Percentiles rank a stretch among this genome's conserved stretches.
Conservation (phyloP, 2,329 filamentous ascomycete genomes). For the Fusarium pseudoanthophilum region DNA sequence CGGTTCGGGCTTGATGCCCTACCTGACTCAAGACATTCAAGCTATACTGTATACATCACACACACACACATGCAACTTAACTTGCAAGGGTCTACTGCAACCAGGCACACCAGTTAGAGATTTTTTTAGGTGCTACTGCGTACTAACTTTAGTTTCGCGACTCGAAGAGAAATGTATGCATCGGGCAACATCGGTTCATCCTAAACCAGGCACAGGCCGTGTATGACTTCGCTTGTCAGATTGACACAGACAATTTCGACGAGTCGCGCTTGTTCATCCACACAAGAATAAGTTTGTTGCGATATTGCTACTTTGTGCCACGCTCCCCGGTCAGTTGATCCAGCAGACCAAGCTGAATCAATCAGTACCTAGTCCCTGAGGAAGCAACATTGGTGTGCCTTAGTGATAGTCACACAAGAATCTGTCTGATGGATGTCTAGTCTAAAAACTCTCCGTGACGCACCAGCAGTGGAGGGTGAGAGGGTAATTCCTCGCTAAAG, state of each 20-base stretch:
- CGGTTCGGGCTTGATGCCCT: slow-evolving; percentile 24
- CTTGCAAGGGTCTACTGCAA: slow-evolving; percentile 22
- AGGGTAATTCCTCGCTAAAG: slow-evolving; percentile 17
- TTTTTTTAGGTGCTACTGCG: slow-evolving; percentile 15
- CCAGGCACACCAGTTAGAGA: slow-evolving; percentile 28
- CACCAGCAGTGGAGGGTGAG: slow-evolving; percentile 15
- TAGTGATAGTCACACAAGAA: slow-evolving; percentile 6
- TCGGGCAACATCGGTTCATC: slow-evolving; percentile 2
- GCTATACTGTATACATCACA: slow-evolving; percentile 11
- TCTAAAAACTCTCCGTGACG: slow-evolving; percentile 28
- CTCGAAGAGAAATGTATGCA: background rate
- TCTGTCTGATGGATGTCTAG: background rate
- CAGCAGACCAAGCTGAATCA: background rate
- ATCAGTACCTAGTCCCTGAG: background rate
- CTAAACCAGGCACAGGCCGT: background rate
- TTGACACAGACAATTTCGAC: slow-evolving; percentile 4
- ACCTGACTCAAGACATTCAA: slow-evolving; percentile 27
- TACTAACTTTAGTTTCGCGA: background rate
- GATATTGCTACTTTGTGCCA: slow-evolving; percentile 8
- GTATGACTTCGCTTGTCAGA: slow-evolving; percentile 9
- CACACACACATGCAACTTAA: background rate
- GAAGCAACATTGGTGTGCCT: background rate
- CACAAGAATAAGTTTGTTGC: slow-evolving; percentile 3
- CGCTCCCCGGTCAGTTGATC: background rate
- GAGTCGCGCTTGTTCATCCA: slow-evolving; percentile 19